These are phyloP conservation scores for Rhododendron williamsianum DNA, from an alignment of 148 eudicot genomes.

Conservation along the genomic window DNA sequence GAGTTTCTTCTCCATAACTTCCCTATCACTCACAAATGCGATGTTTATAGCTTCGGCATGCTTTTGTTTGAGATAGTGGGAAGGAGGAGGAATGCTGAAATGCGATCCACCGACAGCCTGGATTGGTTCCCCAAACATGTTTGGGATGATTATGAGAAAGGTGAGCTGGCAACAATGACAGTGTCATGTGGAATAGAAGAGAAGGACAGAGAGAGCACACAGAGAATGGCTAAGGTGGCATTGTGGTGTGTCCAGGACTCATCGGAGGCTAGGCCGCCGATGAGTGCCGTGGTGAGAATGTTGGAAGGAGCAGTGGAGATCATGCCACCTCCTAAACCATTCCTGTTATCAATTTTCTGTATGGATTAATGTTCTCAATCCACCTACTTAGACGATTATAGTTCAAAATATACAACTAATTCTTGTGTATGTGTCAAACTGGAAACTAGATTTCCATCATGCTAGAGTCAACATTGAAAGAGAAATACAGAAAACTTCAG, in stretches of 20 bases:
- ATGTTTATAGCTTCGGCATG: conserved; percentile 1
- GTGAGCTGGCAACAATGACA: not conserved
- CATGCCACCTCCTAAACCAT: conserved; percentile 3
- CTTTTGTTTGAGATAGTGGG: not conserved
- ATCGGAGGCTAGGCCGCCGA: not conserved
- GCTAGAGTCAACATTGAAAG: not conserved
- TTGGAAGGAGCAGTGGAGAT: conserved; percentile 4
- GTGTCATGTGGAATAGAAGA: not conserved
- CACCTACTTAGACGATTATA: not conserved
- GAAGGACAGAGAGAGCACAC: not conserved
- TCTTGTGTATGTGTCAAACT: not conserved
- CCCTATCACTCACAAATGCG: not conserved
- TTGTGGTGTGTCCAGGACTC: conserved; percentile 6
- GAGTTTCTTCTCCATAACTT: not conserved
- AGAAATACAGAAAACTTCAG: not conserved
- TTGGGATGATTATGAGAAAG: conserved; percentile 6
- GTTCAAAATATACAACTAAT: not conserved
- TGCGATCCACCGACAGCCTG: not conserved
- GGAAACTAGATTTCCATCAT: too few species aligned
- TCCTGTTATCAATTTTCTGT: not conserved
- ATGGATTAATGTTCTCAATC: not conserved
- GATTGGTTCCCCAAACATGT: conserved; percentile 5
- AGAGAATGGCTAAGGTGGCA: conserved; percentile 1
- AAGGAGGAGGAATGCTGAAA: not conserved
- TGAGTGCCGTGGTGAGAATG: conserved; percentile 6